Evolutionary conservation across 2,329 filamentous ascomycete species (phyloP).

Genomic region (Botrytis sinoallii): DNA sequence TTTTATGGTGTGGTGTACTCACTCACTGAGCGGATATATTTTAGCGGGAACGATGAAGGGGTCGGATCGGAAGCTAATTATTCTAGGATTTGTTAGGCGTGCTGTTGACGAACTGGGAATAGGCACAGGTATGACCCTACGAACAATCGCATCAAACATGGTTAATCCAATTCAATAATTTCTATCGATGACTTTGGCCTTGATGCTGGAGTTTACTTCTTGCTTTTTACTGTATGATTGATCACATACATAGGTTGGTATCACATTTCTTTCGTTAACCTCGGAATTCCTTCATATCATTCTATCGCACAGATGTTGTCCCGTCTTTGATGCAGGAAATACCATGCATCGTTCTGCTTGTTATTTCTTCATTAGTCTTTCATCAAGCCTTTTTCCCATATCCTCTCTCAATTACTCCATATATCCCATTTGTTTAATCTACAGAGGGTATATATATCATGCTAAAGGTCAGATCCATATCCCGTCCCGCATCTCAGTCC

Average conservation of each 20-base stretch:
- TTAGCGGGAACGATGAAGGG: not conserved
- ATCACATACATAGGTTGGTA: not conserved
- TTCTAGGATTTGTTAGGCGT: not conserved
- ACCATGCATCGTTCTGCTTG: not conserved
- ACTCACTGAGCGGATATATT: not conserved
- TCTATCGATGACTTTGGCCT: not conserved
- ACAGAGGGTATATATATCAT: not conserved
- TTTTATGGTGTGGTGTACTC: not conserved
- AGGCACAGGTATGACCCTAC: conserved; percentile 12
- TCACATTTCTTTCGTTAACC: not conserved
- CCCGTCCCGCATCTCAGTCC: not conserved
- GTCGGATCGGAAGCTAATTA: not conserved
- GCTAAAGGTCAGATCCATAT: not conserved
- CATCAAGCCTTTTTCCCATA: not conserved
- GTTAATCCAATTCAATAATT: not conserved
- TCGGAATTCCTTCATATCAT: not conserved
- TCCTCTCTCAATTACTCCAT: not conserved
- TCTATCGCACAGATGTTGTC: not conserved
- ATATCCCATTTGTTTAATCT: not conserved
- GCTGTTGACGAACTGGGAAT: not conserved
- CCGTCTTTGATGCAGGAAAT: not conserved
- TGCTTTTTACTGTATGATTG: not conserved
- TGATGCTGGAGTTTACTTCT: not conserved
- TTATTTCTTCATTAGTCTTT: not conserved
- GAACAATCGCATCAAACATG: not conserved